These are phyloP conservation scores for Flaveria brownii DNA, from an alignment of 129 eudicot genomes.

Conservation along the genomic window DNA sequence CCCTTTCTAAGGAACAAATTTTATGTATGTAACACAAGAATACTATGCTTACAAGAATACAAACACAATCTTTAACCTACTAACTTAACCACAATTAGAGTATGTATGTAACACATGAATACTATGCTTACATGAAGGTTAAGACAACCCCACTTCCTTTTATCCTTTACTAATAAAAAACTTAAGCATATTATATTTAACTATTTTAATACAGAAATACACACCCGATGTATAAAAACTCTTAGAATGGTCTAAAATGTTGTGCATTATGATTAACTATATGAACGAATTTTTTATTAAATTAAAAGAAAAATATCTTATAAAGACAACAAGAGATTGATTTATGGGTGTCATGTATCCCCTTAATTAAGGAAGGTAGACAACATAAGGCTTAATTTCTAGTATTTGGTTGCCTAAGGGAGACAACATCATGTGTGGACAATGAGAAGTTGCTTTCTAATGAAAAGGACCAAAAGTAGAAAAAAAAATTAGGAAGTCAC, in stretches of 20 bases:
- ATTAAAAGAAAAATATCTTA: background rate
- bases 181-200: background rate
- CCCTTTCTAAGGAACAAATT: background rate
- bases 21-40: background rate
- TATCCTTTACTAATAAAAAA: background rate
- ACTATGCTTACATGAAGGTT: background rate
- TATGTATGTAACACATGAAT: background rate
- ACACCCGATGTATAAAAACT: too few species aligned
- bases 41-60: background rate
- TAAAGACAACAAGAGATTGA: background rate
- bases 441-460: conserved; percentile 38
- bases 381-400: conserved; percentile 22
- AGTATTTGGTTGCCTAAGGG: conserved; percentile 35
- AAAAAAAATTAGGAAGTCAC: conserved; percentile 36
- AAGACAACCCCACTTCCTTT: background rate
- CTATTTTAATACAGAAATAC: background rate
- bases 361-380: conserved; percentile 33
- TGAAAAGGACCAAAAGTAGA: conserved; percentile 41
- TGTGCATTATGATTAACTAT: background rate
- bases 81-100: background rate
- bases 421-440: conserved; percentile 43
- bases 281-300: background rate
- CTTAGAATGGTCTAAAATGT: background rate
- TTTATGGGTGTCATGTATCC: conserved; percentile 4
- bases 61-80: background rate